A percentile compares a stretch with the other conserved stretches of the same genome.
These are phyloP conservation scores for Didymella exigua DNA, from an alignment of 2,329 filamentous ascomycete genomes.

Conservation along the genomic window DNA sequence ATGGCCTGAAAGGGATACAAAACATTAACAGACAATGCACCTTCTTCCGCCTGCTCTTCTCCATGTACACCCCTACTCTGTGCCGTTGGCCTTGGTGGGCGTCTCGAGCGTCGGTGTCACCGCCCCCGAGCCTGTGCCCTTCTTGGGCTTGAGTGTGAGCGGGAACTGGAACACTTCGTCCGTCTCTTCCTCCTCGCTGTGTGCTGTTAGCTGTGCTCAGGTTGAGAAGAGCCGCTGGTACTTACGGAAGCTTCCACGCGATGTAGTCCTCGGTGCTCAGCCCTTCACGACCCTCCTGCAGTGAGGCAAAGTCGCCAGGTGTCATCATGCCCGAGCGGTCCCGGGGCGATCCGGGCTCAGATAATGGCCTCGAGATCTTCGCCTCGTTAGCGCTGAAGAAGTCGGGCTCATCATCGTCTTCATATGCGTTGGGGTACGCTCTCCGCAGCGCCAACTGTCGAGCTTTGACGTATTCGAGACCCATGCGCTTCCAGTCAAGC, in stretches of 20 bases:
- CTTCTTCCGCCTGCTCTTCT: neutral
- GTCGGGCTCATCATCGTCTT: conserved; percentile 76
- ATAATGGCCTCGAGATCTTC: conserved; percentile 94
- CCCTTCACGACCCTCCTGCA: conserved; percentile 93
- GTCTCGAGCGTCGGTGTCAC: conserved; percentile 35
- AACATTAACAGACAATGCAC: conserved; percentile 14
- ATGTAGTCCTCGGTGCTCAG: conserved; percentile 97
- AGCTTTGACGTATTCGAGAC: conserved; percentile 98
- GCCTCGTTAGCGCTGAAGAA: conserved; percentile 92
- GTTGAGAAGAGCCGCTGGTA: too few species aligned
- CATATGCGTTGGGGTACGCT: conserved; percentile 88
- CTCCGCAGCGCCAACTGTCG: conserved; percentile 88
- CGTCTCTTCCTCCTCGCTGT: conserved; percentile 85
- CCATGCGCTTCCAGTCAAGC: conserved; percentile 99
- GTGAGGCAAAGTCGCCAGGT: conserved; percentile 92
- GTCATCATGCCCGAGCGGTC: conserved; percentile 98
- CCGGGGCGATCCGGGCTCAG: conserved; percentile 88
- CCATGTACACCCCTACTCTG: conserved; percentile 17
- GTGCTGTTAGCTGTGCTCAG: conserved; percentile 36
- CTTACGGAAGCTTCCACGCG: conserved; percentile 97
- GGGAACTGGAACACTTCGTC: conserved; percentile 77
- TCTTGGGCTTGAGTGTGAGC: conserved; percentile 65
- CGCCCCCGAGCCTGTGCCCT: conserved; percentile 40
- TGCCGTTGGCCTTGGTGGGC: conserved; percentile 33
- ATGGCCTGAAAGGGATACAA: conserved; percentile 7